phyloP scores from a whole-genome alignment of 179 eudicot genomes.

The Beta corolliflora region DNA sequence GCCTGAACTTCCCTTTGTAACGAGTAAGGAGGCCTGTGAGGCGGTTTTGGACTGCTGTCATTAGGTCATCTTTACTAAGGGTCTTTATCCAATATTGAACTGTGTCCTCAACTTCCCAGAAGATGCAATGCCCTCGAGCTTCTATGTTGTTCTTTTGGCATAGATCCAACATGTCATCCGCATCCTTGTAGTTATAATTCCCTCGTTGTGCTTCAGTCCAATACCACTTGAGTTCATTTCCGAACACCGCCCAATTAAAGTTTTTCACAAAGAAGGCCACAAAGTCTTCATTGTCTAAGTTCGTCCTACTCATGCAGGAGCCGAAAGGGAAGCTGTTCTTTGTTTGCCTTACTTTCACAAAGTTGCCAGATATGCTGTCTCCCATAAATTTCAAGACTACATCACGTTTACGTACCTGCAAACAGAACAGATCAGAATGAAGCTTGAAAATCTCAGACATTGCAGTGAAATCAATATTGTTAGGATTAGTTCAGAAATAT shows the following conservation, averaged over 20 bases:
- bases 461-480: background rate
- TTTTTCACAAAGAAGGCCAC: conserved; percentile 66
- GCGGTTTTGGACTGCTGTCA: conserved; percentile 65
- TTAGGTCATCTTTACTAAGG: conserved; percentile 49
- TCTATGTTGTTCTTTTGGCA: conserved; percentile 59
- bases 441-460: background rate
- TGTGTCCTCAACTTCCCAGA: conserved; percentile 71
- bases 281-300: conserved; percentile 83
- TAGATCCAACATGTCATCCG: conserved; percentile 66
- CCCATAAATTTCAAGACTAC: conserved; percentile 58
- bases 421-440: background rate
- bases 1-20: conserved; percentile 82
- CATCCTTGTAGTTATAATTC: conserved; percentile 69
- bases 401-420: conserved; percentile 84
- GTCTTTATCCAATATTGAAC: conserved; percentile 66
- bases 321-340: conserved; percentile 83
- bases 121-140: conserved; percentile 83
- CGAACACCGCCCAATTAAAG: conserved; percentile 92
- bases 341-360: conserved; percentile 58
- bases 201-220: conserved; percentile 81
- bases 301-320: conserved; percentile 60
- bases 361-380: conserved; percentile 37
- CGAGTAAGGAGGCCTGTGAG: conserved; percentile 62
- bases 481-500: background rate
- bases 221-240: conserved; percentile 84